Base-by-base conservation (phyloP, 257 asterid genomes). In the Eustoma russellianum region DNA sequence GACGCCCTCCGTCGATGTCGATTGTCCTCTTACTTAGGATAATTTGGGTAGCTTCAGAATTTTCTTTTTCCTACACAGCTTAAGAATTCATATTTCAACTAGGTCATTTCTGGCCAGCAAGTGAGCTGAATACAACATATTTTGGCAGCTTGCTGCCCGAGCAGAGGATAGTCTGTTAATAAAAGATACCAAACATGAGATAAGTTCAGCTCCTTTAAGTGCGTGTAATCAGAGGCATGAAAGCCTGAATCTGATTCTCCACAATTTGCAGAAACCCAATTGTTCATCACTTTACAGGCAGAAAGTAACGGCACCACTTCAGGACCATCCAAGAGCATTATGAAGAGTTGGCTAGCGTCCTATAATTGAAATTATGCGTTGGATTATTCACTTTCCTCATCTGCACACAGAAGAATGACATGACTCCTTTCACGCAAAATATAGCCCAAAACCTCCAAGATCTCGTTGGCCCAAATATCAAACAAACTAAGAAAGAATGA, bases 41-140 rank as follows among this genome's bases (percentile, higher is more conserved):
- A 61, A 55, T 45, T 54, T 65, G 58, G 56, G 65, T 57, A 53
- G 63, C 48, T 52, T 18, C 18, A 33, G 54, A 30, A 34, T 43
- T 41, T 54, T 46, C 60, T 56, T 46, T 53, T 64, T 64, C 30
- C 30, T 24, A 24, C 60, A 60, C 46, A 53, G 69, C 73, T 64
- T 73, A 68, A 41, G 65, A 59, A 58, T 70, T 60, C 70, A 53
- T 56, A 41, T 53, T 56, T 54, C 65, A 70, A 64, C 74, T 68
- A 61, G 34, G 60, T 60, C 64, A 66, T 17, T 38, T 56, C 59
- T 41, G 46, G 43, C 15, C 49, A 5, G 28, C 63, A 40, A 16
- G 19, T 44, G 24, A 67, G 48, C 55, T 57, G 71, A 61, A 55
- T 56, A 65, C 51, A 61, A 59, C 6, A 14, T 65, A 67, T 50